Evolutionary conservation across 164 flowering plant species (phyloP).

Genomic region (Nymphaea colorata): DNA sequence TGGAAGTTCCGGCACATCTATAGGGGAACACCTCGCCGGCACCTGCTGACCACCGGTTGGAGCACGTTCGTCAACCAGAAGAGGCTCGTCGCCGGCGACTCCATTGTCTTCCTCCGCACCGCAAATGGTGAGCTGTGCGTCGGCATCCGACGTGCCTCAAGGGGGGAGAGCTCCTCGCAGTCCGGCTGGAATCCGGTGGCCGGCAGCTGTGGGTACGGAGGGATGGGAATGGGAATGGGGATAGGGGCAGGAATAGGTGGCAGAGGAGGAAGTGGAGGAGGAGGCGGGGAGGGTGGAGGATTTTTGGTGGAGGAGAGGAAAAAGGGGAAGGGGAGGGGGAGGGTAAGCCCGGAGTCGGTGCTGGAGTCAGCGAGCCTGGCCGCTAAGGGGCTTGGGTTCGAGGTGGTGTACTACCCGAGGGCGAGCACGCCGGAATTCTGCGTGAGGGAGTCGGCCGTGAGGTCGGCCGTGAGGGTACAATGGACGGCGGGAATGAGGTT

Average conservation of each 20-base stretch:
- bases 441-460: slow-evolving; percentile 54
- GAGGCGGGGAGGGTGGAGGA: slow-evolving; percentile 16
- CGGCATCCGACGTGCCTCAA: slow-evolving; percentile 81
- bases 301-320: slow-evolving; percentile 1
- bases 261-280: slow-evolving; percentile 17
- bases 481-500: slow-evolving; percentile 94
- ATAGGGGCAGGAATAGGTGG: slow-evolving; percentile 40
- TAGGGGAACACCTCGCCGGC: slow-evolving; percentile 90
- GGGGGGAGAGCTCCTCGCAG: slow-evolving; percentile 35
- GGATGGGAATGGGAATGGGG: slow-evolving; percentile 31
- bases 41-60: slow-evolving; percentile 96
- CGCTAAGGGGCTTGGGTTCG: slow-evolving; percentile 59
- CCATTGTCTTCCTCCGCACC: slow-evolving; percentile 72
- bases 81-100: slow-evolving; percentile 95
- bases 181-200: slow-evolving; percentile 47
- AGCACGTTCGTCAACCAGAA: slow-evolving; percentile 89
- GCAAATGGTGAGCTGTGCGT: slow-evolving; percentile 81
- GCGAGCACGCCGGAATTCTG: slow-evolving; percentile 90
- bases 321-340: slow-evolving; percentile 21
- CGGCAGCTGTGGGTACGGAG: slow-evolving; percentile 31
- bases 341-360: slow-evolving; percentile 53
- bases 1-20: slow-evolving; percentile 97
- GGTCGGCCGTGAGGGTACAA: slow-evolving; percentile 49
- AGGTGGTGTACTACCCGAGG: slow-evolving; percentile 76
- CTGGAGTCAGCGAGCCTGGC: slow-evolving; percentile 63